Base-by-base conservation (phyloP, 352 stramenopile genomes). In the Phytophthora hibernalis region DNA sequence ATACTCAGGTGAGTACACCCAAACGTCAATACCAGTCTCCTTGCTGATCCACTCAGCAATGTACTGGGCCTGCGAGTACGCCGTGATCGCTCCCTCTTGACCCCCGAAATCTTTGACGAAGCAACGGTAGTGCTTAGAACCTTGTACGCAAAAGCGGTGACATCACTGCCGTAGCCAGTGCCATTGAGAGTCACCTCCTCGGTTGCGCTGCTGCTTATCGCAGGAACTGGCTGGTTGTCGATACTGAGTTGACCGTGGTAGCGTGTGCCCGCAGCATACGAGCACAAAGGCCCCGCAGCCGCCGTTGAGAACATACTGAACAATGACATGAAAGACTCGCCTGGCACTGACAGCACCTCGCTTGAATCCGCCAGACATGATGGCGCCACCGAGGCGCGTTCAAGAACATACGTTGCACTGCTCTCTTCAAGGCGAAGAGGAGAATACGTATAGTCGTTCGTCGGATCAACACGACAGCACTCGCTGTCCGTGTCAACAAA, bases 71-170 rank as follows among this genome's bases (percentile, higher is more conserved):
- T 93, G 85, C 12, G 77, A 68, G 60, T 90, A 89, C 6, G 73
- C 77, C 31, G 53, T 57, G 26, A 79, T 59, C 18, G 80, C 83
- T 12, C 73, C 77, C n/a, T 78, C 57, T 43, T 78, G 70, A 37
- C 47, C 33, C 78, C 56, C 33, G 61, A 72, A 31, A 61, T 62
- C 33, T 43, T 64, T 5, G 54, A 71, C 21, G 64, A 51, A 35
- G 30, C 52, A 11, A 28, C 38, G 3, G 55, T 71, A 6, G 51
- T 75, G 28, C 74, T 82, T 26, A 84, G 43, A 31, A 90, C 65
- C 69, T 86, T 92, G 72, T 93, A 93, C 37, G 79, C 83, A 57
- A 90, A 85, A 18, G 80, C 83, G 26, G 85, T 91, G 20, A 91
- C 49, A n/a, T 74, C 40, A 8, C 69, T 70, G 13, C 80, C 83